phyloP scores from a whole-genome alignment of 176 grass and related monocot species.

The Alopecurus myosuroides region DNA sequence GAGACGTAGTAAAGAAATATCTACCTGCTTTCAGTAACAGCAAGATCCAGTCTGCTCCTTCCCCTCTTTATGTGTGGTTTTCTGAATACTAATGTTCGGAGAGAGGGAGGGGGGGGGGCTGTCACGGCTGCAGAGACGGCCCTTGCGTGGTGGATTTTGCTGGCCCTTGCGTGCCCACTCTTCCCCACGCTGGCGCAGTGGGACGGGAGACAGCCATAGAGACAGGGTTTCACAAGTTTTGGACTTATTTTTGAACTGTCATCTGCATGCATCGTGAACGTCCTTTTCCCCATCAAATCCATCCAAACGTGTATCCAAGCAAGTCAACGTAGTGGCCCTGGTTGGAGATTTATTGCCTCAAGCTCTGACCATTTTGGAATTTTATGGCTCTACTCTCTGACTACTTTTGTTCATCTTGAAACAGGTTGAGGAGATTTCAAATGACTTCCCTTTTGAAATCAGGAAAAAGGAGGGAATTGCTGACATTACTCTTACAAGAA shows the following conservation, averaged over 20 bases:
- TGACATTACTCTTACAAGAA: constrained; percentile 51
- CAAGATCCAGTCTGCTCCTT: neutral
- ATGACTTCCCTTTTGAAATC: constrained; percentile 73
- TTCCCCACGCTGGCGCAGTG: too few relatives aligned
- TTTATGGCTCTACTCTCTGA: neutral
- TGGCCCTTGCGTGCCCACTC: too few relatives aligned
- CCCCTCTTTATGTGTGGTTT: neutral
- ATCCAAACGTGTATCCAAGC: neutral
- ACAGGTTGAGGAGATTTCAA: constrained; percentile 58
- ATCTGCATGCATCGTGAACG: neutral
- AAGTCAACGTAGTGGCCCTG: neutral
- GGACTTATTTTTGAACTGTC: neutral
- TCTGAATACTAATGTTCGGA: neutral
- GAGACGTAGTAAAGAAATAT: too few relatives aligned
- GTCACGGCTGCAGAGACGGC: too few relatives aligned
- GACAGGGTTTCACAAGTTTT: neutral
- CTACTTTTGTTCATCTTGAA: neutral
- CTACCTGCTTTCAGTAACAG: too few relatives aligned
- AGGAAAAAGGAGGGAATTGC: constrained; percentile 44
- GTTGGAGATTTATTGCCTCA: neutral
- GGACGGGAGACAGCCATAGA: too few relatives aligned
- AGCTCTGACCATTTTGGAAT: neutral
- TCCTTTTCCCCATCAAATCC: neutral
- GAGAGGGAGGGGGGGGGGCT: neutral
- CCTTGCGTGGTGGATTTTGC: too few relatives aligned